These are phyloP conservation scores for Neonectria neomacrospora DNA, from an alignment of 2,329 filamentous ascomycete genomes.

Conservation along the genomic window DNA sequence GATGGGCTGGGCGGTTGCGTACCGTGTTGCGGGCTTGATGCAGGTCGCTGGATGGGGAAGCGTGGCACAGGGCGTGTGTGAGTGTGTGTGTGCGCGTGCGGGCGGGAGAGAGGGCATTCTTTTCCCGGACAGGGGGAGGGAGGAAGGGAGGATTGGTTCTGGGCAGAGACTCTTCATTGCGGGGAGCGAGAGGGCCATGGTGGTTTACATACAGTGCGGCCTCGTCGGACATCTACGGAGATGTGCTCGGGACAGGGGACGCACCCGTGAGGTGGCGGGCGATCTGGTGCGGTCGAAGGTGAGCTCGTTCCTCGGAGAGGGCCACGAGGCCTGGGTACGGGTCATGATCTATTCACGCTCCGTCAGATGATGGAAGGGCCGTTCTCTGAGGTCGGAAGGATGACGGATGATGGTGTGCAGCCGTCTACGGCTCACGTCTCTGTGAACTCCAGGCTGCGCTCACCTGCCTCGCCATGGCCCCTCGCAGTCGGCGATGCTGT, in stretches of 20 bases:
- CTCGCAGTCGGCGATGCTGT: slow-evolving; percentile 4
- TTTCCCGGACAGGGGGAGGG: slow-evolving; percentile 10
- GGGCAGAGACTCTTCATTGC: slow-evolving; percentile 5
- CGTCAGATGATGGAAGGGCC: slow-evolving; percentile 6
- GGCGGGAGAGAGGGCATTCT: slow-evolving; percentile 16
- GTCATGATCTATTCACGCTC: background rate
- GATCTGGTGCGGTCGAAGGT: slow-evolving; percentile 1
- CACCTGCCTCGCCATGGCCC: slow-evolving; percentile 11
- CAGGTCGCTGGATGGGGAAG: slow-evolving; percentile 44
- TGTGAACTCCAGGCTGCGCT: slow-evolving; percentile 15
- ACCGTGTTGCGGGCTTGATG: slow-evolving; percentile 35
- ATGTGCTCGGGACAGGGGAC: background rate
- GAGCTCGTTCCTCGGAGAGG: background rate
- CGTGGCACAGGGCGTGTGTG: slow-evolving; percentile 37
- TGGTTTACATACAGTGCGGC: slow-evolving; percentile 3
- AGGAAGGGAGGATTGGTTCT: background rate
- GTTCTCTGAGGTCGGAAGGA: background rate
- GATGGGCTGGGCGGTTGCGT: slow-evolving; percentile 14
- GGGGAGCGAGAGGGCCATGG: background rate
- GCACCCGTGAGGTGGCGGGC: slow-evolving; percentile 12
- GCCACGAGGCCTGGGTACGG: slow-evolving; percentile 8
- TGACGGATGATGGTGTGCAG: slow-evolving; percentile 10
- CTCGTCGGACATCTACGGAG: background rate
- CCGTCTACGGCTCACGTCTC: background rate
- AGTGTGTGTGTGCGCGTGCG: slow-evolving; percentile 18